Base-by-base conservation (phyloP, 164 flowering plant species). In the Macadamia tetraphylla region DNA sequence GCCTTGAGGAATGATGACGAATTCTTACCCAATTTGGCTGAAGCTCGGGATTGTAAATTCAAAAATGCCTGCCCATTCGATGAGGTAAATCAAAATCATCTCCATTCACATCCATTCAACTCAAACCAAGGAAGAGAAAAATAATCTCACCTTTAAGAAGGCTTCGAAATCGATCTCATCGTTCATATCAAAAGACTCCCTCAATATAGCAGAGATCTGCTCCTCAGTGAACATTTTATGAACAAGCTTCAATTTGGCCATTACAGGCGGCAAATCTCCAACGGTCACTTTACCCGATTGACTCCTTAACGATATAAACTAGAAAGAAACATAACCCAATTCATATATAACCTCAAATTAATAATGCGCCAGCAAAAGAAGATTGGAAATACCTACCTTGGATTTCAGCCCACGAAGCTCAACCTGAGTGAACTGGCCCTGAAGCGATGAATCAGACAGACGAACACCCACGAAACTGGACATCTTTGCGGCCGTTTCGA, bases 381-480 rank as follows among this genome's bases (percentile, higher is more conserved):
- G 29, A 17, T 3, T 10, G 15, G 8, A 32, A 65, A 48, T 42
- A 55, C 73, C 74, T 64, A 87, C 94, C 69, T 80, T 83, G 51
- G 94, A 80, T 80, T 84, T 82, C 67, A 89, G 83, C 67, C 80
- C 60, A 1, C 87, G 86, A 67, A 89, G 84, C 78, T 87, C 91
- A 46, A 89, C 91, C 74, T 89, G 91, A 17, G 90, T 89, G 80
- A 89, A 89, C 58, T 89, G 94, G 77, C 86, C 84, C 44, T 89
- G 91, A 58, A 89, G 87, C 90, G 87, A 84, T 80, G 84, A 85
- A 84, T 89, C 94, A 57, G 90, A 86, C 60, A 89, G 88, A 57
- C 81, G 1, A 14, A 89, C 88, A 49, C 91, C 94, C 55, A 71
- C 84, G 65, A 76, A 87, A 69, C 90, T 69, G 65, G 94, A 81